phyloP scores from a whole-genome alignment of 495 filamentous ascomycete genomes.

The Hypoxylon subgilvum region DNA sequence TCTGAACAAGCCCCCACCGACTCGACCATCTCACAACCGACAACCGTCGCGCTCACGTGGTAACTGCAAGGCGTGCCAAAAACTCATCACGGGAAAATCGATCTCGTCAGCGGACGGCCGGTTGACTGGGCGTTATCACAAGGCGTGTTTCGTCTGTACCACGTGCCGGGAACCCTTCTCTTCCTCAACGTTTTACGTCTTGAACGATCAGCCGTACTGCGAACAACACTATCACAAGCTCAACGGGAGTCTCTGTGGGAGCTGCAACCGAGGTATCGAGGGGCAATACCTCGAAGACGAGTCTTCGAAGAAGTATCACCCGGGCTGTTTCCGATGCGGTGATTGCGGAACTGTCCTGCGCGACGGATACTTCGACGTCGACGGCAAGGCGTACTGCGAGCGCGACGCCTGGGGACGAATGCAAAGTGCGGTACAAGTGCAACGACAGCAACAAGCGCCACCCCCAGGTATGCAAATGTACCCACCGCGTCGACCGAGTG shows the following conservation, averaged over 20 bases:
- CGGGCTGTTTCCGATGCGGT: constrained; percentile 80
- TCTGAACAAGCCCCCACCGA: constrained; percentile 24
- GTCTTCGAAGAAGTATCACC: constrained; percentile 79
- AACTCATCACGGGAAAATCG: constrained; percentile 85
- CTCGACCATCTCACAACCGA: constrained; percentile 35
- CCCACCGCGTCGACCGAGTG: constrained; percentile 42
- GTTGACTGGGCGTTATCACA: constrained; percentile 91
- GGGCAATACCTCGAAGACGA: constrained; percentile 93
- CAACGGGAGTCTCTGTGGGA: constrained; percentile 81
- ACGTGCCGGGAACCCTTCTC: constrained; percentile 82
- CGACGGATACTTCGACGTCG: constrained; percentile 68
- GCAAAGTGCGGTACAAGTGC: constrained; percentile 45
- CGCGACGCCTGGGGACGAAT: constrained; percentile 75
- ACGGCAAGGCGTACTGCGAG: constrained; percentile 73
- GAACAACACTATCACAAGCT: constrained; percentile 90
- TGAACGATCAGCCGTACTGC: constrained; percentile 86
- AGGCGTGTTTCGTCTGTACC: constrained; percentile 88
- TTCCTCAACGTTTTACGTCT: constrained; percentile 91
- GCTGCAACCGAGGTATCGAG: constrained; percentile 86
- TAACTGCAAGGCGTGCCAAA: constrained; percentile 80
- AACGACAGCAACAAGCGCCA: constrained; percentile 44
- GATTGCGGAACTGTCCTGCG: constrained; percentile 64
- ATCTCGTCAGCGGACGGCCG: constrained; percentile 93
- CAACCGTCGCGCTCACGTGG: constrained; percentile 60
- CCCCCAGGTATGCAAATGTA: constrained; percentile 44